Evolutionary conservation across 1,284 basidiomycete genomes (phyloP).

Genomic region (Microbotryomycetes sp.): DNA sequence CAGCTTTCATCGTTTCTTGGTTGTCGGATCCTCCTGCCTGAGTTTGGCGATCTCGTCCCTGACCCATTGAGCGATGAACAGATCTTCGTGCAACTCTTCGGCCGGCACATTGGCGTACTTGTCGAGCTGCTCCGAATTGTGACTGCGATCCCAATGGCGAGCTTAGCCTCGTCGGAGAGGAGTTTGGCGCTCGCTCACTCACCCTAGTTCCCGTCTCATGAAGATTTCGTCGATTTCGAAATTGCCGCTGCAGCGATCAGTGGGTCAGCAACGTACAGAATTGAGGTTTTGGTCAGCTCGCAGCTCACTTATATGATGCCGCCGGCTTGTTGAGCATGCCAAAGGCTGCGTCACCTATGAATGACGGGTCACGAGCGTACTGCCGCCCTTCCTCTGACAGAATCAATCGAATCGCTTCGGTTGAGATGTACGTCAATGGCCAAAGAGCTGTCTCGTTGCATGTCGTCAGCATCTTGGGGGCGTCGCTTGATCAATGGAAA

Average conservation of each 20-base stretch:
- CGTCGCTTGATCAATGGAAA: conserved; percentile 36
- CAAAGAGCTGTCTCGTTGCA: conserved; percentile 2
- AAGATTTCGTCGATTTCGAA: conserved; percentile 39
- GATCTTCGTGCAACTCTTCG: conserved; percentile 34
- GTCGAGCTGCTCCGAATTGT: conserved; percentile 27
- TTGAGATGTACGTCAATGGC: conserved; percentile 17
- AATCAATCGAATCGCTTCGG: conserved; percentile 19
- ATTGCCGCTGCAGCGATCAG: conserved; percentile 17
- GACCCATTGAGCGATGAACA: conserved; percentile 37
- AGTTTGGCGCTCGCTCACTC: background rate
- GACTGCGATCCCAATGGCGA: conserved; percentile 10
- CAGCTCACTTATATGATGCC: conserved; percentile 17
- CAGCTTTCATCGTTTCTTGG: background rate
- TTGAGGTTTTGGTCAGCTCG: too few species aligned
- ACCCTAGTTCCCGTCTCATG: conserved; percentile 30
- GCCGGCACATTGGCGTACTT: conserved; percentile 28
- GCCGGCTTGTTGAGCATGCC: conserved; percentile 34
- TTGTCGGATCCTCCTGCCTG: background rate
- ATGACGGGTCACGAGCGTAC: conserved; percentile 31
- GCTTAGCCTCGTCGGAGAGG: background rate
- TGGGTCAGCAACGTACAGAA: background rate
- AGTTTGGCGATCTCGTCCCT: conserved; percentile 28
- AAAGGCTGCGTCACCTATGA: conserved; percentile 37
- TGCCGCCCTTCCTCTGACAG: conserved; percentile 31
- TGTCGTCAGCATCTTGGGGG: conserved; percentile 35